Evolutionary conservation across 2,329 filamentous ascomycete genomes (phyloP).

Genomic region (Ascochyta pisi): DNA sequence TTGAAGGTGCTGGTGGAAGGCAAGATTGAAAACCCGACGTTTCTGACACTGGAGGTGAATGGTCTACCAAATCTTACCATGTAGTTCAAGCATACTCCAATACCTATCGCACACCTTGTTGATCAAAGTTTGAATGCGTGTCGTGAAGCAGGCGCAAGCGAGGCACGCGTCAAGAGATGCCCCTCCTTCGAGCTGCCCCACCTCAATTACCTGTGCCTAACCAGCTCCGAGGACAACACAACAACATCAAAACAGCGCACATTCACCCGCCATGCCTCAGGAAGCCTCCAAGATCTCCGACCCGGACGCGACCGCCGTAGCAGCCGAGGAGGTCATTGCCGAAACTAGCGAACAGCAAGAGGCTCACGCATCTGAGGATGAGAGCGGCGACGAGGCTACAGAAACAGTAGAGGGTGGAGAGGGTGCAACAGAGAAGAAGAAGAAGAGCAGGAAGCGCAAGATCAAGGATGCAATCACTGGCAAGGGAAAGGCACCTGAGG

Average conservation of each 20-base stretch:
- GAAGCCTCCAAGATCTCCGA: constrained; percentile 70
- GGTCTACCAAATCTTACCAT: background rate
- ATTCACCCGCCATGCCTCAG: constrained; percentile 39
- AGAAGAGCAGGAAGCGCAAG: constrained; percentile 71
- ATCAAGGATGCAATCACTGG: constrained; percentile 55
- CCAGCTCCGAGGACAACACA: constrained; percentile 13
- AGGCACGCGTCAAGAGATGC: constrained; percentile 6
- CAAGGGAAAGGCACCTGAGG: constrained; percentile 41
- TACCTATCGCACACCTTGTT: background rate
- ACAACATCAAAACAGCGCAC: constrained; percentile 9
- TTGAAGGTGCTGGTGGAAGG: constrained; percentile 28
- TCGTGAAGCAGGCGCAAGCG: constrained; percentile 2
- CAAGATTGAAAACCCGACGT: constrained; percentile 16
- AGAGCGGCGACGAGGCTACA: constrained; percentile 45
- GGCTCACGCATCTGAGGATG: constrained; percentile 39
- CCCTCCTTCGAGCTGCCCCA: constrained; percentile 15
- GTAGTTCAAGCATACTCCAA: background rate
- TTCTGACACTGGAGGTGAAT: constrained; percentile 8
- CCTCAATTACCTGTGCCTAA: constrained; percentile 18
- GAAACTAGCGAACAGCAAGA: constrained; percentile 41
- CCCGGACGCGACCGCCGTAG: constrained; percentile 57
- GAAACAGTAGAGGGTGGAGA: constrained; percentile 42
- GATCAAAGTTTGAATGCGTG: background rate
- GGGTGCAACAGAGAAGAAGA: constrained; percentile 64
- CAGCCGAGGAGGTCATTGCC: constrained; percentile 51